These are phyloP conservation scores for Rhexocercosporidium sp. DNA, from an alignment of 2,329 filamentous ascomycete genomes.

Conservation along the genomic window DNA sequence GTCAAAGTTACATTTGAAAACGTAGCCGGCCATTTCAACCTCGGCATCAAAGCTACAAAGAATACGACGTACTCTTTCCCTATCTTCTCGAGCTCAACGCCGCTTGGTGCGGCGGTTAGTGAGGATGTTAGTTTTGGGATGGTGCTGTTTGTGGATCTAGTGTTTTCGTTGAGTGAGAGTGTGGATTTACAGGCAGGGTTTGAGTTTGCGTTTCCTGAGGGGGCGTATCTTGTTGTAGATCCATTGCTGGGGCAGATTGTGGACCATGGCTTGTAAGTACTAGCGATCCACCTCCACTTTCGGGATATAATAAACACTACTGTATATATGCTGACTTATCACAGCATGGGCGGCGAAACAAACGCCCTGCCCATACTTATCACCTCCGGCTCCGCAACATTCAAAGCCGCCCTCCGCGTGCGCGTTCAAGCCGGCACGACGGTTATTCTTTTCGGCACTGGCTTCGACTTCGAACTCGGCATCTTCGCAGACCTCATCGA, in stretches of 20 bases:
- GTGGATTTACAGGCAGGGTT: constrained; percentile 34
- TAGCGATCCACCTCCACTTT: neutral
- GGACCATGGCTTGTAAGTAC: constrained; percentile 30
- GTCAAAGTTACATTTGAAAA: constrained; percentile 29
- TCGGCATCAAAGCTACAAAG: constrained; percentile 28
- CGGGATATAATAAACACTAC: too few relatives aligned
- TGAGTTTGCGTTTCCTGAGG: constrained; percentile 34
- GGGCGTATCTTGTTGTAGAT: constrained; percentile 34
- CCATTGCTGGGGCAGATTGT: constrained; percentile 32
- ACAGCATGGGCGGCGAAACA: constrained; percentile 24
- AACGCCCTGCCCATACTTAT: constrained; percentile 31
- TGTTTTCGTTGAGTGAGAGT: constrained; percentile 30
- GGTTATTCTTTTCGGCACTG: constrained; percentile 29
- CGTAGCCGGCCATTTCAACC: constrained; percentile 33
- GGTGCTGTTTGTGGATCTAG: constrained; percentile 33
- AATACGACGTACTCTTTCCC: constrained; percentile 29
- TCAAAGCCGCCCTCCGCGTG: constrained; percentile 33
- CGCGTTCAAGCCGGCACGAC: constrained; percentile 34
- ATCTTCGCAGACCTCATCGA: constrained; percentile 33
- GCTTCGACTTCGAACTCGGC: constrained; percentile 33
- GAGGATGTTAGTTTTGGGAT: constrained; percentile 31
- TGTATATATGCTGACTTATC: constrained; percentile 14
- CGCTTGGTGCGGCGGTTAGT: constrained; percentile 26
- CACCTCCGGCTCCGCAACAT: constrained; percentile 29
- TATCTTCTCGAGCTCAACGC: constrained; percentile 27